Percentiles rank a stretch among this genome's conserved stretches.
phyloP scores from a whole-genome alignment of 192 early-diverging fungal species.

The Funneliformis geosporum region DNA sequence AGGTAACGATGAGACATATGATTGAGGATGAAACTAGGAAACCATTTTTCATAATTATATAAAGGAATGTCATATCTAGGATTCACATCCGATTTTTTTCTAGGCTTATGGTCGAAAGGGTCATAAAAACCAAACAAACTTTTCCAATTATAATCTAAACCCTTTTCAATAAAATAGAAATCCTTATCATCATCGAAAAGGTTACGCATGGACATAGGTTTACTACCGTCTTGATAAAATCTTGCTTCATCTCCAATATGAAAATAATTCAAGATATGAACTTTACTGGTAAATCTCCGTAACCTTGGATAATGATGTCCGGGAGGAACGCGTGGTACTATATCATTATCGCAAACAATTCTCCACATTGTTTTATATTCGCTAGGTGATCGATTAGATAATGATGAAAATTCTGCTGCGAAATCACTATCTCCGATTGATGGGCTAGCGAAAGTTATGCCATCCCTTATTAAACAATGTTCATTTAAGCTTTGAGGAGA shows the following conservation, averaged over 20 bases:
- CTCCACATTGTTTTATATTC: slow-evolving; percentile 46
- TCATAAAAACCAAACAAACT: neutral
- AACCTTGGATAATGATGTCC: slow-evolving; percentile 39
- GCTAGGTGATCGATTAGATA: slow-evolving; percentile 28
- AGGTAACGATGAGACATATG: neutral
- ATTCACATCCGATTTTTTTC: neutral
- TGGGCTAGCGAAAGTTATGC: slow-evolving; percentile 49
- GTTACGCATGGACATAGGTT: neutral
- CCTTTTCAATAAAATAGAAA: neutral
- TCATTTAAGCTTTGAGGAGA: slow-evolving; percentile 31
- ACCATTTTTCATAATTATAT: neutral
- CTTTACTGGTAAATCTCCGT: neutral
- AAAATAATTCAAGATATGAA: slow-evolving; percentile 17
- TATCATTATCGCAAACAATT: slow-evolving; percentile 48
- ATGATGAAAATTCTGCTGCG: slow-evolving; percentile 45
- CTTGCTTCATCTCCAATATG: slow-evolving; percentile 15
- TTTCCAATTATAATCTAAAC: neutral
- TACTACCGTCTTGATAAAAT: slow-evolving; percentile 22
- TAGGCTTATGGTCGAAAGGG: neutral
- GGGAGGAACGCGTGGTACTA: slow-evolving; percentile 45
- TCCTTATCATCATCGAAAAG: neutral
- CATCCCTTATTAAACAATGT: slow-evolving; percentile 31
- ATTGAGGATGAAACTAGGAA: neutral
- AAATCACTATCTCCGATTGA: slow-evolving; percentile 50
- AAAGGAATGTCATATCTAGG: neutral